Base-by-base conservation (phyloP, 2,329 filamentous ascomycete species). In the Phialophora expanda region DNA sequence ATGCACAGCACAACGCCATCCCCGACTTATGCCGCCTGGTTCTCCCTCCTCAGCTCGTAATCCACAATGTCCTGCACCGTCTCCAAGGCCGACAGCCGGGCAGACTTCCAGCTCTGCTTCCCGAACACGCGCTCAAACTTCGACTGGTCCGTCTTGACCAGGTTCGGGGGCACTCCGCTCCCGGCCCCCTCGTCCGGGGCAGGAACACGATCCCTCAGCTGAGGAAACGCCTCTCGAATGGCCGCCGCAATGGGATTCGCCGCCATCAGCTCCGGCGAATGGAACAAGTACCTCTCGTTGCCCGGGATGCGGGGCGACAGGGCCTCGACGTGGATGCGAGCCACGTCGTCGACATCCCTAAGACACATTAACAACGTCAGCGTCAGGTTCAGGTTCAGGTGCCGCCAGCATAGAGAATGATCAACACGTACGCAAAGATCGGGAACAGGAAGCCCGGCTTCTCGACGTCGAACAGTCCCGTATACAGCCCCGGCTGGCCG, bases 61-160 rank as follows among this genome's bases (percentile, higher is more conserved):
- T 53, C 46, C 17, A 58, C 59, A 41, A 66, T 62, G 32, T 66
- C 64, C 58, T 57, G 38, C 41, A 66, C 64, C n/a, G 64, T 62
- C n/a, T 66, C 59, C n/a, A 20, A 34, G 41, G 53, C 55, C 17
- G 64, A 57, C 17, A 56, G 22, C 34, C 58, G 54, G 6, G 64
- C 64, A 8, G 51, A 62, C 22, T 61, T 61, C 64, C 64, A 62
- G 8, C 20, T 20, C 22, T 58, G 48, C 6, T 26, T 55, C 28
- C 64, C 64, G 38, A 66, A 62, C 51, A 46, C 64, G 44, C 61
- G 46, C 46, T 66, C 64, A n/a, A 55, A 60, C 48, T 62, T 66
- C 1, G 50, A 53, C 9, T 41, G 32, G 44, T 57, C 58, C 58
- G 58, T 61, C 58, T 57, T 66, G 28, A 66, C 11, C 54, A 66